A percentile compares a stretch with the other conserved stretches of the same genome.
Evolutionary conservation across 2,329 filamentous ascomycete genomes (phyloP).

Genomic region (Geosmithia putterillii): DNA sequence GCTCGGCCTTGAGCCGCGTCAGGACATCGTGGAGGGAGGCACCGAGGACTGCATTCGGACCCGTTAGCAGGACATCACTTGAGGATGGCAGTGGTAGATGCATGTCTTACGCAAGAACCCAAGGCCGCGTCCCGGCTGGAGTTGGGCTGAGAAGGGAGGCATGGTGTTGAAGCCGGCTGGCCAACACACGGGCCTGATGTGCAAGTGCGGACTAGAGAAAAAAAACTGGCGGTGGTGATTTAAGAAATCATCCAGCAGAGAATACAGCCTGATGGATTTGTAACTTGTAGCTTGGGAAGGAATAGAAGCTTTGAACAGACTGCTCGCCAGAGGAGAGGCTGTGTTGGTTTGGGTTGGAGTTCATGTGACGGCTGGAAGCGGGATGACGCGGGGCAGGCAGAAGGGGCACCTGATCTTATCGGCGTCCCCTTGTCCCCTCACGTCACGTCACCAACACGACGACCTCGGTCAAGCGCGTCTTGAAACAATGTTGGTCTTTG

Average conservation of each 20-base stretch:
- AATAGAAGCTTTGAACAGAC: neutral
- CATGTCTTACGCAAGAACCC: conserved; percentile 39
- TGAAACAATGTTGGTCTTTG: neutral
- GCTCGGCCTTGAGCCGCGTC: conserved; percentile 78
- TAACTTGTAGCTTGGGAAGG: too few species aligned
- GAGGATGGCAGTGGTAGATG: neutral
- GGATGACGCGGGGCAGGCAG: conserved; percentile 4
- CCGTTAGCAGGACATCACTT: neutral
- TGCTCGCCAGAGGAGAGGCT: neutral
- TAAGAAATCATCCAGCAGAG: too few species aligned
- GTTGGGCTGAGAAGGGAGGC: conserved; percentile 46
- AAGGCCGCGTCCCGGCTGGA: conserved; percentile 53
- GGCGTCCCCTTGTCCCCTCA: neutral
- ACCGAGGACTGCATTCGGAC: conserved; percentile 53
- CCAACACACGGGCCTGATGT: neutral
- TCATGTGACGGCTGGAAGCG: conserved; percentile 4
- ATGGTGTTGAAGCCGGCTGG: conserved; percentile 12
- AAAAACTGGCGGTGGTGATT: too few species aligned
- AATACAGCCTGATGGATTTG: too few species aligned
- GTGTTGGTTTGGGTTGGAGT: neutral
- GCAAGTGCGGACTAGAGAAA: too few species aligned
- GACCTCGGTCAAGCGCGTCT: neutral
- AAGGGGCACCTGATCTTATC: neutral
- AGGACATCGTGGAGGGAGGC: conserved; percentile 85
- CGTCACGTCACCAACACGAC: neutral